Base-by-base conservation (phyloP, 768 basidiomycete species). In the Agaricus subrufescens region DNA sequence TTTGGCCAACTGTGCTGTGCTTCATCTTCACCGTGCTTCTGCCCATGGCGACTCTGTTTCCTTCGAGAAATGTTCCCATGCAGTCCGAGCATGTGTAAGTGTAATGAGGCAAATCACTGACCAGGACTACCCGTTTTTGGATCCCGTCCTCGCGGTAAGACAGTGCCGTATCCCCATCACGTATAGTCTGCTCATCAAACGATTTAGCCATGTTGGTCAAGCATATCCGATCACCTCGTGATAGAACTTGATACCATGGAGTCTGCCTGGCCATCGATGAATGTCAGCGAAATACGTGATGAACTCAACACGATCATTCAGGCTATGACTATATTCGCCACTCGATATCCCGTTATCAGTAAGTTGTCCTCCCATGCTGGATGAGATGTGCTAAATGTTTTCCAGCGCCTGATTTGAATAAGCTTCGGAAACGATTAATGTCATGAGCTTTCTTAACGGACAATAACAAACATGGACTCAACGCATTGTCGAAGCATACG, bases 111-210 rank as follows among this genome's bases (percentile, higher is more conserved):
- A 82, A 58, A 74, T 89, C 54, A 67, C 75, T 26, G 85, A 89
- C 26, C 68, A 77, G 61, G 87, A 90, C 62, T 86, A 81, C 59
- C 77, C 80, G 39, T 86, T 82, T 68, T 75, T 90, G n/a, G 89
- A 91, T 70, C 89, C 89, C 26, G 81, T 90, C 60, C 76, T 90
- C 59, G 87, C 85, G 50, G 88, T 90, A 73, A 60, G 86, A 48
- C 19, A 19, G 19, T 44, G 5, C 26, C 19, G 11, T 29, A 25
- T 56, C 11, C 55, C 44, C 60, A 43, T 63, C 56, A 40, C 48
- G 9, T n/a, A 7, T 43, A 15, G 30, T 49, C 30, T 4, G 44
- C 38, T 50, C 46, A 50, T 23, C 48, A 44, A 56, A 29, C 37
- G 50, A 14, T 61, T 31, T 60, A 88, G 88, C 80, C 83, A 8